Base-by-base conservation (phyloP, 1,284 basidiomycete species). In the Laetiporus sulphureus region DNA sequence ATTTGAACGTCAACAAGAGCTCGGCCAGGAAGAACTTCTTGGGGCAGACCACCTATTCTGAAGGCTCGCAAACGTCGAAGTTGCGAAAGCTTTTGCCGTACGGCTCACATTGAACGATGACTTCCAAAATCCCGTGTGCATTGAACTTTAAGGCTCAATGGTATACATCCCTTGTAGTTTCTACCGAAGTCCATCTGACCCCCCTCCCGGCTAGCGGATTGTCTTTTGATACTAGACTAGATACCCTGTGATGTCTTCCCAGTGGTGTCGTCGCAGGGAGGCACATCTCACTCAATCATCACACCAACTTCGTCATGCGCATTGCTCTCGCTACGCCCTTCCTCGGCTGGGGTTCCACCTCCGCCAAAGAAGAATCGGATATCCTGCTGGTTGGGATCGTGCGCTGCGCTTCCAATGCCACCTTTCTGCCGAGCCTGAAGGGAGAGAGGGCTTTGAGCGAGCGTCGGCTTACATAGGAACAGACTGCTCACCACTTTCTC, bases 331-430 rank as follows among this genome's bases (percentile, higher is more conserved):
- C 58, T 59, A 3, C 58, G 44, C 11, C 59, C 47, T 41, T 63
- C 60, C 38, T 57, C 57, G 10, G 39, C 15, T 13, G 32, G 20
- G 4, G 16, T 38, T 7, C 44, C 48, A n/a, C 50, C 68, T 3
- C 81, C 80, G n/a, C 72, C 75, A 53, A 92, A 88, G 67, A 91
- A 91, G 4, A 75, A 73, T 13, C 83, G 74, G 43, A 92, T 80
- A 53, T 82, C 77, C 49, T 74, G 71, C 59, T 93, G 90, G 44
- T 77, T 77, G 23, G 80, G 77, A 55, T 94, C 90, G 53, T 81
- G 73, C 1, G 77, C 75, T 7, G 73, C 61, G 33, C 78, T 83
- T 3, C 86, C 83, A 33, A 90, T 83, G 0, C 90, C 90, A 0
- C 85, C 87, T 45, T 73, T 74, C 57, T 91, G 88, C 5, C 87